These are phyloP conservation scores for Diaporthe australafricana DNA, from an alignment of 2,329 filamentous ascomycete species.

Conservation along the genomic window DNA sequence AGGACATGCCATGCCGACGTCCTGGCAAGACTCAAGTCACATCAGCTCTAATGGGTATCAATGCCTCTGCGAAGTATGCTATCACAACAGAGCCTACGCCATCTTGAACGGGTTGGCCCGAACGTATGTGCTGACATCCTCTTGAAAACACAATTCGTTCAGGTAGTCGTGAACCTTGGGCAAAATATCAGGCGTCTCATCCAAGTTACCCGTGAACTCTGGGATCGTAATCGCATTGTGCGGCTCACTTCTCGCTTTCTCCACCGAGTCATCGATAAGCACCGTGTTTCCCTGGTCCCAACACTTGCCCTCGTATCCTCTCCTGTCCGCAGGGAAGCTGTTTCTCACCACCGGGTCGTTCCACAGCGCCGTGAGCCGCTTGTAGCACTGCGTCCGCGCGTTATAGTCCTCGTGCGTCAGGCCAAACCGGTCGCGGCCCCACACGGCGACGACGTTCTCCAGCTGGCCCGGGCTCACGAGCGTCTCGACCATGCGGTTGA, in stretches of 20 bases:
- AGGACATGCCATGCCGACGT: not conserved
- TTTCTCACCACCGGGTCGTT: constrained; percentile 54
- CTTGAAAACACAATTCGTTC: constrained; percentile 63
- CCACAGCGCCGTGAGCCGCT: constrained; percentile 84
- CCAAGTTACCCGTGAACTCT: constrained; percentile 71
- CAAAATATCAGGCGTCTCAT: constrained; percentile 59
- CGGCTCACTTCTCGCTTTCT: constrained; percentile 87
- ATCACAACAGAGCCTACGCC: constrained; percentile 40
- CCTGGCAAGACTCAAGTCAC: not conserved
- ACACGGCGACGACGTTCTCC: constrained; percentile 72
- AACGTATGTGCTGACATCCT: constrained; percentile 73
- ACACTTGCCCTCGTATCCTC: constrained; percentile 45
- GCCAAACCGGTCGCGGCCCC: constrained; percentile 82
- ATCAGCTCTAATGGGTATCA: not conserved
- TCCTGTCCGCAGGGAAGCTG: constrained; percentile 56
- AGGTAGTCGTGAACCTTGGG: constrained; percentile 72
- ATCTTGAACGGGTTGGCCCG: constrained; percentile 61
- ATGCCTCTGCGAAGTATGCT: not conserved
- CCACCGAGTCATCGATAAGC: constrained; percentile 84
- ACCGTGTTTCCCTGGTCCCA: constrained; percentile 92
- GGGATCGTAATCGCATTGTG: constrained; percentile 85
- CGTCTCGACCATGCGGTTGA: constrained; percentile 72
- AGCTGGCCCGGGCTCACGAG: constrained; percentile 70
- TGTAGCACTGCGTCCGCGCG: constrained; percentile 86
- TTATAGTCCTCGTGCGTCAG: constrained; percentile 74